Base-by-base conservation (phyloP, 169 alveolate species). In the Cyclospora cayetanensis region DNA sequence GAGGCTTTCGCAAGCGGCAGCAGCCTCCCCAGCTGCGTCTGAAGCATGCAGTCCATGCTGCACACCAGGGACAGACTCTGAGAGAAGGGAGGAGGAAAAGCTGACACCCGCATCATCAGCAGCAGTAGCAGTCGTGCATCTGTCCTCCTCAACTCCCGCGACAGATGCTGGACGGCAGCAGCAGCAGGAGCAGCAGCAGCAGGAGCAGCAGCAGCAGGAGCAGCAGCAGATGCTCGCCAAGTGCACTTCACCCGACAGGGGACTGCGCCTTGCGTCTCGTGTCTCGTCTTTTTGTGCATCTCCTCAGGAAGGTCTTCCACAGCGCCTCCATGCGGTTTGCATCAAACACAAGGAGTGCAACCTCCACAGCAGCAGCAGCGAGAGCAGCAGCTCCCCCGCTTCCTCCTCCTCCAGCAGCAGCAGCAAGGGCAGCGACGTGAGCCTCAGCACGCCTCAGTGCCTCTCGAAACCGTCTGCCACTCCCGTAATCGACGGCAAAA, bases 341-440 rank as follows among this genome's bases (percentile, higher is more conserved):
- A 46, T 22, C 1, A 12, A 1, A 15, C 25, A 12, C 60, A 68
- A 55, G 53, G 35, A 35, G 83, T n/a, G 35, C 83, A 70, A 18
- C 60, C 39, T 29, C 83, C 35, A 1, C n/a, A n/a, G n/a, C 83
- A 70, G 55, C 53, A 15, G 60, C 34, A 70, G 15, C 60, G 60
- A 15, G 60, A 15, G 31, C 85, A 74, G n/a, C n/a, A n/a, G 85
- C 85, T n/a, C 42, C 85, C 37, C 65, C 85, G 25, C 34, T 31
- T 12, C 35, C 70, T 4, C 35, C 29, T 55, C 35, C n/a, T 7
- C 34, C 70, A 55, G n/a, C 70, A 0, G 70, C 70, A 74, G 85
- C 85, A 74, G 4, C 35, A 70, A n/a, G n/a, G 18, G 65, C 85
- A 74, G 41, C 80, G 39, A 39, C 18, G 25, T 18, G 18, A 37